A percentile compares a stretch with the other conserved stretches of the same genome.
These are phyloP conservation scores for Entonaema liquescens DNA, from an alignment of 495 filamentous ascomycete species.

Conservation along the genomic window DNA sequence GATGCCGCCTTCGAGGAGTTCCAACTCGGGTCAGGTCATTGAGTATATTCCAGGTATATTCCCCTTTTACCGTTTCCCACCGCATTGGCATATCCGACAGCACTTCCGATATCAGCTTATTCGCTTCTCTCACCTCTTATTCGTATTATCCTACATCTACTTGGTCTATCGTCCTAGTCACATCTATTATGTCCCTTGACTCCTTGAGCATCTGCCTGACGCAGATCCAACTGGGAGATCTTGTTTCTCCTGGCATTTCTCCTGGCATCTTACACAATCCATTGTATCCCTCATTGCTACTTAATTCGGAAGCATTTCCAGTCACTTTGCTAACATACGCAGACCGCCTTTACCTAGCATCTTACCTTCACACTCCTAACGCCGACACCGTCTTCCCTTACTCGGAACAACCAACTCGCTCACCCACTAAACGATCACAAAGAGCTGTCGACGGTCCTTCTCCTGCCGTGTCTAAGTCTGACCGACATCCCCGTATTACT, in stretches of 20 bases:
- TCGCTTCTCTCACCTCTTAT: conserved; percentile 24
- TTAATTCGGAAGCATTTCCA: conserved; percentile 28
- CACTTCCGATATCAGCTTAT: conserved; percentile 6
- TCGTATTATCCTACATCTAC: conserved; percentile 17
- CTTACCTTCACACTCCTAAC: conserved; percentile 84
- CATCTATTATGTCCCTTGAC: conserved; percentile 40
- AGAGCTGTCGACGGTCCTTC: conserved; percentile 67
- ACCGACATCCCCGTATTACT: conserved; percentile 80
- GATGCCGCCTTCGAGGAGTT: conserved; percentile 54
- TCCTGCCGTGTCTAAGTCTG: conserved; percentile 51
- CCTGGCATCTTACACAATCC: conserved; percentile 37
- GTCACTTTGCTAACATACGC: conserved; percentile 49
- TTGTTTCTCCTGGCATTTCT: conserved; percentile 32
- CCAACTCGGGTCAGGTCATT: conserved; percentile 62
- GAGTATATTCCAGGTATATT: conserved; percentile 67
- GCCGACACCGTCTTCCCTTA: conserved; percentile 88
- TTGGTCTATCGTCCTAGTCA: conserved; percentile 25
- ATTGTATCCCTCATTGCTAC: conserved; percentile 32
- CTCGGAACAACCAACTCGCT: conserved; percentile 59
- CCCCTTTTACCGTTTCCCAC: neutral
- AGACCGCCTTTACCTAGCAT: conserved; percentile 96
- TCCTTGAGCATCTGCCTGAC: conserved; percentile 20
- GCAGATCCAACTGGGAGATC: conserved; percentile 20
- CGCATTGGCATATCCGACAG: neutral
- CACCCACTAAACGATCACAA: conserved; percentile 79